Evolutionary conservation across 2,329 filamentous ascomycete species (phyloP), one percentile per base, ranked within the genome.

Genomic region (Trichophyton mentagrophytes): DNA sequence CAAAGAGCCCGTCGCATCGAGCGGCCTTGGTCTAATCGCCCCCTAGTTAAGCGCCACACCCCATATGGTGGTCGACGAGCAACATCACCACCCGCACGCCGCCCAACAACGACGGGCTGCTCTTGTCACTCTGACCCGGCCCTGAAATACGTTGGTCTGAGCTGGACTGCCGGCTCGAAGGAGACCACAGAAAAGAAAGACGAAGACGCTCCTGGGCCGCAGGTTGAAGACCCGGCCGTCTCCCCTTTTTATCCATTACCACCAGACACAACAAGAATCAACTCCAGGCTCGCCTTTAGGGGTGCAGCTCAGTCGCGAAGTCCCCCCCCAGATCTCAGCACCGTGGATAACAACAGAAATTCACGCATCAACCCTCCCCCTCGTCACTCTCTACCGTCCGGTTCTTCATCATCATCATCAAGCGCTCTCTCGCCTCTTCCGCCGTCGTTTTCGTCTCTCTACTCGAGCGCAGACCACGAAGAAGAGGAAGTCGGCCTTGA

Each of bases 361-460:
- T 53, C 47, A 53, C 47, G 47, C 68, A 68, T 71, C 63, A 71
- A 59, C 36, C 25, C 69, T 63, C 73, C 73, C 69, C 73, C 72
- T 63, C 74, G 74, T 60, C 68, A 25, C 38, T 15, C 73, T 72
- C 67, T 71, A 70, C 25, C 73, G 71, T 42, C 68, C 65, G 71
- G 72, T 66, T 70, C 75, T 60, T 77, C 77, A 64, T 73, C 78
- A 6, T 73, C 78, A 6, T 27, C 25, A 47, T 76, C 79, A 57
- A 73, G 72, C 71, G 75, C 78, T 70, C 77, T 81, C 65, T 82
- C 81, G 63, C 75, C 76, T 61, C 74, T 76, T 61, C 83, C 83
- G 64, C 83, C 83, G 64, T 81, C 83, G 63, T 86, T 85, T 73
- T 84, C 82, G 61, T 83, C 83, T 38, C 81, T 85, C 70, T 84